Conservation (phyloP, 2,329 filamentous ascomycete species). For the Pestalotiopsis sp. region DNA sequence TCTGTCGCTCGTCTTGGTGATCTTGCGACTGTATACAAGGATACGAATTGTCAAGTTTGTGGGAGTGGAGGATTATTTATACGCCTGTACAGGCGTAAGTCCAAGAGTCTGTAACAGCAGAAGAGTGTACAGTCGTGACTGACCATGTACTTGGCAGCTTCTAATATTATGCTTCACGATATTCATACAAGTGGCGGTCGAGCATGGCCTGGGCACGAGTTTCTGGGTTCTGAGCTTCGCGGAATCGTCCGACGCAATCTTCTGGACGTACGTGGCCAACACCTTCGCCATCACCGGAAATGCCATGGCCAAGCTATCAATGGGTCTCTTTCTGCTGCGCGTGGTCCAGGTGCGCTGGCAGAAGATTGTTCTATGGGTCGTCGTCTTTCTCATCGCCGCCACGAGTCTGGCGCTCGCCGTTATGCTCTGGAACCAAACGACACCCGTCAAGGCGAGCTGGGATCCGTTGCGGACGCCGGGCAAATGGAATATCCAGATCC, state of each 20-base stretch:
- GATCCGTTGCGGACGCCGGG: constrained; percentile 37
- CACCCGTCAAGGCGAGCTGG: constrained; percentile 37
- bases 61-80: constrained; percentile 39
- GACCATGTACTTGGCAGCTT: constrained; percentile 18
- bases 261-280: constrained; percentile 42
- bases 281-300: constrained; percentile 39
- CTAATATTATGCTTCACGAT: constrained; percentile 36
- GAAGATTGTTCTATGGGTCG: constrained; percentile 34
- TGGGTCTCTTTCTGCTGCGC: constrained; percentile 40
- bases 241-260: constrained; percentile 37
- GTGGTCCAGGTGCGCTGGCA: constrained; percentile 38
- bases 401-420: constrained; percentile 35
- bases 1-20: constrained; percentile 29
- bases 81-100: constrained; percentile 33
- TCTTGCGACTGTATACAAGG: constrained; percentile 28
- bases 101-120: neutral
- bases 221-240: constrained; percentile 34
- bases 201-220: constrained; percentile 35
- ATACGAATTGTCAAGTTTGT: constrained; percentile 37
- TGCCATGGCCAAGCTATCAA: constrained; percentile 40
- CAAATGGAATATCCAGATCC: constrained; percentile 37
- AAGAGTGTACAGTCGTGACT: neutral
- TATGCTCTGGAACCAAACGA: constrained; percentile 42
- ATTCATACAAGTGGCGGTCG: constrained; percentile 37
- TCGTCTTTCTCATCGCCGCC: constrained; percentile 31